Conservation (phyloP, 805 yeast genomes). For the Maudiozyma bulderi region DNA sequence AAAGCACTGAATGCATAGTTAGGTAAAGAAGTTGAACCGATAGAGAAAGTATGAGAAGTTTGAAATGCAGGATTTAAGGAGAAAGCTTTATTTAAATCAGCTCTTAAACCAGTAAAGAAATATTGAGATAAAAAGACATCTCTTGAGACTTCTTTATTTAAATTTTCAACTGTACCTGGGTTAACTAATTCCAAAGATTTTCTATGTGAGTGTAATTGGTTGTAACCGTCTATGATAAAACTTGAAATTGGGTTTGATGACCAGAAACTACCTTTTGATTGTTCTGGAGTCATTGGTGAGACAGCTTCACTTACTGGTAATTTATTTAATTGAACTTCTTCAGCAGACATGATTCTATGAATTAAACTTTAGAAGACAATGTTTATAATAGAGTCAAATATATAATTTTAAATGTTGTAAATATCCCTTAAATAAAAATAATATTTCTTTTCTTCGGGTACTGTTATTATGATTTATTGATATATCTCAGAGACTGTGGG, state of each 20-base stretch:
- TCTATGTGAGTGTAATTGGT: conserved; percentile 66
- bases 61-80: conserved; percentile 91
- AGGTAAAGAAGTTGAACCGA: conserved; percentile 79
- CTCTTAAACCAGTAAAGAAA: conserved; percentile 91
- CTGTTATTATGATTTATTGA: too few relatives aligned
- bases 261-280: conserved; percentile 49
- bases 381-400: too few relatives aligned
- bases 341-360: background rate
- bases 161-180: conserved; percentile 92
- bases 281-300: conserved; percentile 43
- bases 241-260: conserved; percentile 75
- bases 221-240: conserved; percentile 67
- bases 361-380: too few relatives aligned
- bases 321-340: conserved; percentile 34
- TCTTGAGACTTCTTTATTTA: conserved; percentile 86
- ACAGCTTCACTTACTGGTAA: conserved; percentile 53
- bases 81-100: conserved; percentile 89
- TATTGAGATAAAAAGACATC: conserved; percentile 87
- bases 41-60: conserved; percentile 84
- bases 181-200: conserved; percentile 70
- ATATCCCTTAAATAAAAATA: too few relatives aligned
- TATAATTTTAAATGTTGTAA: too few relatives aligned
- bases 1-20: conserved; percentile 86
- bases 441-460: too few relatives aligned
- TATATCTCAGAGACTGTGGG: too few relatives aligned